Percentiles rank a stretch among this genome's conserved stretches.
Evolutionary conservation across 1,284 basidiomycete genomes (phyloP).

Genomic region (Boletus sp.): DNA sequence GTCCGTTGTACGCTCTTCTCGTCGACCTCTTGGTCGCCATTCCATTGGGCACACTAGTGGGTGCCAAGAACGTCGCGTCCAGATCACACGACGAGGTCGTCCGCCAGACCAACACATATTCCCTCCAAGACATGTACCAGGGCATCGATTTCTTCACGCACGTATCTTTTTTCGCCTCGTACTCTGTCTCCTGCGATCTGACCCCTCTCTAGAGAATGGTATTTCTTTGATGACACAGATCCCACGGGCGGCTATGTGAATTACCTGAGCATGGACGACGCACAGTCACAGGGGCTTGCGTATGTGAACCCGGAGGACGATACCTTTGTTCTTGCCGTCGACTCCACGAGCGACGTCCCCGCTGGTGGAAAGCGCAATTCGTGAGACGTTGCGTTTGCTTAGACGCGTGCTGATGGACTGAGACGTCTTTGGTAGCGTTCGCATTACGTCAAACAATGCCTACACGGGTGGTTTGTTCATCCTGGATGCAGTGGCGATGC

Average conservation of each 20-base stretch:
- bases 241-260: slow-evolving; percentile 66
- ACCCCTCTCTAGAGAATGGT: slow-evolving; percentile 46
- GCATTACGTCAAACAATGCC: slow-evolving; percentile 61
- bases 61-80: neutral
- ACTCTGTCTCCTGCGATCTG: neutral
- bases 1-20: slow-evolving; percentile 6
- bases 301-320: slow-evolving; percentile 43
- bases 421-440: slow-evolving; percentile 44
- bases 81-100: neutral
- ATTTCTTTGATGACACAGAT: slow-evolving; percentile 53
- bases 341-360: slow-evolving; percentile 47
- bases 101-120: slow-evolving; percentile 2
- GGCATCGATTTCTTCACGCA: slow-evolving; percentile 22
- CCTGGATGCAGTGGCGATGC: slow-evolving; percentile 69
- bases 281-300: slow-evolving; percentile 48
- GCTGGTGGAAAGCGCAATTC: slow-evolving; percentile 57
- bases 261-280: slow-evolving; percentile 46
- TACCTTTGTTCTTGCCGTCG: slow-evolving; percentile 55
- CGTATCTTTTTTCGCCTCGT: slow-evolving; percentile 2
- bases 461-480: slow-evolving; percentile 73
- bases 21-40: slow-evolving; percentile 4
- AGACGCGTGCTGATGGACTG: slow-evolving; percentile 18
- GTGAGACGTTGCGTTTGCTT: slow-evolving; percentile 37
- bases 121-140: slow-evolving; percentile 20
- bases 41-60: neutral